These are phyloP conservation scores for Neocucurbitaria cava DNA, from an alignment of 2,329 filamentous ascomycete species.

Conservation along the genomic window DNA sequence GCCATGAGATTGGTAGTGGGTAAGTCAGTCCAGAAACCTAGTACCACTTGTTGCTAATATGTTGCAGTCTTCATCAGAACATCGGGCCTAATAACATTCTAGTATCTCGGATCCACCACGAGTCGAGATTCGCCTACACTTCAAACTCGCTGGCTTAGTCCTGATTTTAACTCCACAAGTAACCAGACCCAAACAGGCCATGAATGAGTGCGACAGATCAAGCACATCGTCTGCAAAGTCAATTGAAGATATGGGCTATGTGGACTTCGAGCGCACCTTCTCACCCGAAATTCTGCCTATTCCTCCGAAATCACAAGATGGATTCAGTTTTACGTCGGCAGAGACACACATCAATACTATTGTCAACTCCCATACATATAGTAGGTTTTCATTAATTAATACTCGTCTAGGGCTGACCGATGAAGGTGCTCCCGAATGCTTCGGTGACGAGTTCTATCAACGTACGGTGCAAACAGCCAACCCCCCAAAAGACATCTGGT, in stretches of 20 bases:
- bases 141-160: constrained; percentile 52
- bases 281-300: too few relatives aligned
- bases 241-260: too few relatives aligned
- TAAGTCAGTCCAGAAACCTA: neutral
- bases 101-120: constrained; percentile 16
- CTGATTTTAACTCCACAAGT: too few relatives aligned
- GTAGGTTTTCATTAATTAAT: constrained; percentile 33
- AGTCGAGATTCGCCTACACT: constrained; percentile 10
- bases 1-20: neutral
- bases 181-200: too few relatives aligned
- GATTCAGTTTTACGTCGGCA: too few relatives aligned
- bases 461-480: constrained; percentile 15
- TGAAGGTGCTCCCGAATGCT: constrained; percentile 28
- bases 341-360: too few relatives aligned
- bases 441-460: constrained; percentile 10
- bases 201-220: too few relatives aligned
- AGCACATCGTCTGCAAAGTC: too few relatives aligned
- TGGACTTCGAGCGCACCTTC: too few relatives aligned
- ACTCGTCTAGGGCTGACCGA: neutral
- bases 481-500: constrained; percentile 51
- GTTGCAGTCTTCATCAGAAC: constrained; percentile 51
- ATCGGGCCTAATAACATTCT: constrained; percentile 56
- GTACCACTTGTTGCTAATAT: neutral
- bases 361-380: too few relatives aligned
- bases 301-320: too few relatives aligned